These are phyloP conservation scores for Coniosporium tulheliwenetii DNA, from an alignment of 2,329 filamentous ascomycete genomes.

Conservation along the genomic window DNA sequence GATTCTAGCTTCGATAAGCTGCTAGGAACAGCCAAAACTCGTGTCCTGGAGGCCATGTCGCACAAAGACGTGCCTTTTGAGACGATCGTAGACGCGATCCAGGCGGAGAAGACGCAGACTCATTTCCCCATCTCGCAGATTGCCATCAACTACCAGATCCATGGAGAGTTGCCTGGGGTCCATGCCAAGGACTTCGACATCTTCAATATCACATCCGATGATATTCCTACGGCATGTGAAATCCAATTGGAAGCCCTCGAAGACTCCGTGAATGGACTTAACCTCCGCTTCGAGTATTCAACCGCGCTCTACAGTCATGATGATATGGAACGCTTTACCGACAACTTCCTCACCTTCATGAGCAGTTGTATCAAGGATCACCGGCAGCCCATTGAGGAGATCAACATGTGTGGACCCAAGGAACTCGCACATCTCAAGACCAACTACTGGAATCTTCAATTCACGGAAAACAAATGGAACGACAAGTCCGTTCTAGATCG, in stretches of 20 bases:
- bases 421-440: slow-evolving; percentile 8
- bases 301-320: slow-evolving; percentile 8
- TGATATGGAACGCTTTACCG: slow-evolving; percentile 13
- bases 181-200: slow-evolving; percentile 10
- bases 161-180: slow-evolving; percentile 9
- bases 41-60: slow-evolving; percentile 4
- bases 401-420: slow-evolving; percentile 9
- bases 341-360: slow-evolving; percentile 11
- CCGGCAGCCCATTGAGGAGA: slow-evolving; percentile 10
- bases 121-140: slow-evolving; percentile 7
- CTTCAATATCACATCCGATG: slow-evolving; percentile 6
- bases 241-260: slow-evolving; percentile 11
- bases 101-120: slow-evolving; percentile 3
- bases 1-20: slow-evolving; percentile 3
- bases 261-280: slow-evolving; percentile 8
- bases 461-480: slow-evolving; percentile 7
- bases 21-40: background rate
- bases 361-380: slow-evolving; percentile 10
- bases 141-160: slow-evolving; percentile 8
- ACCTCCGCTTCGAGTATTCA: slow-evolving; percentile 9
- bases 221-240: slow-evolving; percentile 10
- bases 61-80: slow-evolving; percentile 7
- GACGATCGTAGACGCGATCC: slow-evolving; percentile 5
- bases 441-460: slow-evolving; percentile 6
- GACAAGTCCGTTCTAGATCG: slow-evolving; percentile 5